Conservation (phyloP, 192 early-diverging fungal genomes). For the Gigaspora rosea region DNA sequence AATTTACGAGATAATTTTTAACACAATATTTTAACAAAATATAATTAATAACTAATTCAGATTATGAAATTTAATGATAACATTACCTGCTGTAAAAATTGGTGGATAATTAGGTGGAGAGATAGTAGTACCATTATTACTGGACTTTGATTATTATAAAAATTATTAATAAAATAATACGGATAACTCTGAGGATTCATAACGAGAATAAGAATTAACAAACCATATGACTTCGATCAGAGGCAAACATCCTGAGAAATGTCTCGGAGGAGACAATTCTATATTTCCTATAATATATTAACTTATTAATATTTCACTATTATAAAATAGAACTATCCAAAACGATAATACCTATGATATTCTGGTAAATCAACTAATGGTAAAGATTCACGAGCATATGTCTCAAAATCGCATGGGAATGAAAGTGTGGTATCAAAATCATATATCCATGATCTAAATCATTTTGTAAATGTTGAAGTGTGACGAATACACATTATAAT, state of each 20-base stretch:
- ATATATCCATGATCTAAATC: slow-evolving; percentile 25
- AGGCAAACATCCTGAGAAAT: slow-evolving; percentile 18
- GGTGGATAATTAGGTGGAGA: slow-evolving; percentile 8
- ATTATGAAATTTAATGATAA: no score
- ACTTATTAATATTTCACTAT: not conserved
- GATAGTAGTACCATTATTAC: not conserved
- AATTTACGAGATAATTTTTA: no score
- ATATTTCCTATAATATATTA: slow-evolving; percentile 3
- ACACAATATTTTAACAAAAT: no score
- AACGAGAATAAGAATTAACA: not conserved
- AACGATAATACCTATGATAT: slow-evolving; percentile 8
- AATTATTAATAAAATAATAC: not conserved
- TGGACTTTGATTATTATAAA: not conserved
- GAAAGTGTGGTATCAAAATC: slow-evolving; percentile 18
- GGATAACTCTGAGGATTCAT: not conserved
- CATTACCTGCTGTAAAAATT: not conserved
- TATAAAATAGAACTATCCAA: not conserved
- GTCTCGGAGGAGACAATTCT: slow-evolving; percentile 16
- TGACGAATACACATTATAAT: not conserved
- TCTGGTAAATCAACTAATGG: not conserved
- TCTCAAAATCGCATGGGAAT: slow-evolving; percentile 23
- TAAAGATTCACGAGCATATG: slow-evolving; percentile 13
- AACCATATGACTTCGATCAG: slow-evolving; percentile 30
- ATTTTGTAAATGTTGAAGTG: not conserved
- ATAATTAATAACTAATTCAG: no score